phyloP scores from a whole-genome alignment of 371 early-diverging fungal species.

The Mortierella sp. region DNA sequence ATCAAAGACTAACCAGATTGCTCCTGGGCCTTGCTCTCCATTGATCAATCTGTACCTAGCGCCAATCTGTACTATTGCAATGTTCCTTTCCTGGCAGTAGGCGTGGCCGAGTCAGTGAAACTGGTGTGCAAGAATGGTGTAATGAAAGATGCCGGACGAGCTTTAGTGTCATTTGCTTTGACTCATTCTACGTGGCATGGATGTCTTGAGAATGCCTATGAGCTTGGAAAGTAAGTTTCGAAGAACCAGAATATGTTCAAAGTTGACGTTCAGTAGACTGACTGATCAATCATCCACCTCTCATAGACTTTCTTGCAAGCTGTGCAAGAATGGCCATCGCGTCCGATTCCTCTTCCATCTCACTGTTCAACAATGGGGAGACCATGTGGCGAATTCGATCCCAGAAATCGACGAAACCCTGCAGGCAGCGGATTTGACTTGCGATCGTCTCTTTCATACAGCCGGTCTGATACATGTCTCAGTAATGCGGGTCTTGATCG shows the following conservation, averaged over 20 bases:
- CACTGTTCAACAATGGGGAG: constrained; percentile 52
- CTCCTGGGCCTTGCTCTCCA: too few species aligned
- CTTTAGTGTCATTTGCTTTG: constrained; percentile 40
- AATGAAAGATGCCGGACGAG: constrained; percentile 39
- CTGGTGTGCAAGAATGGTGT: constrained; percentile 31
- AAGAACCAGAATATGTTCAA: neutral
- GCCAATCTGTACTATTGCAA: constrained; percentile 37
- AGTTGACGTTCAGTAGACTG: neutral
- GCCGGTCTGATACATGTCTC: constrained; percentile 29
- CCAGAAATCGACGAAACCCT: constrained; percentile 13
- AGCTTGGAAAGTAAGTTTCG: constrained; percentile 42
- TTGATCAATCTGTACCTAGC: too few species aligned
- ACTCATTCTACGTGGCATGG: constrained; percentile 46
- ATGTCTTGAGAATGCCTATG: constrained; percentile 36
- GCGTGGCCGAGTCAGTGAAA: constrained; percentile 23
- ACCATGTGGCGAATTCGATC: constrained; percentile 37
- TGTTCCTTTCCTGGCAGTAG: constrained; percentile 33
- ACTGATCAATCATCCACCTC: neutral
- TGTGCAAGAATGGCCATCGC: constrained; percentile 36
- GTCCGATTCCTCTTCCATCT: constrained; percentile 42
- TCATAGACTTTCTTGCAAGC: constrained; percentile 24
- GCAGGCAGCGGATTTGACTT: constrained; percentile 29
- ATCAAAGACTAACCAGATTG: too few species aligned
- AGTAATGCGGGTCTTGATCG: constrained; percentile 30
- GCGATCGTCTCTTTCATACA: constrained; percentile 48